Evolutionary conservation across 768 basidiomycete species (phyloP), one percentile per base, ranked within the genome.

Genomic region (Rubroboletus satanas): DNA sequence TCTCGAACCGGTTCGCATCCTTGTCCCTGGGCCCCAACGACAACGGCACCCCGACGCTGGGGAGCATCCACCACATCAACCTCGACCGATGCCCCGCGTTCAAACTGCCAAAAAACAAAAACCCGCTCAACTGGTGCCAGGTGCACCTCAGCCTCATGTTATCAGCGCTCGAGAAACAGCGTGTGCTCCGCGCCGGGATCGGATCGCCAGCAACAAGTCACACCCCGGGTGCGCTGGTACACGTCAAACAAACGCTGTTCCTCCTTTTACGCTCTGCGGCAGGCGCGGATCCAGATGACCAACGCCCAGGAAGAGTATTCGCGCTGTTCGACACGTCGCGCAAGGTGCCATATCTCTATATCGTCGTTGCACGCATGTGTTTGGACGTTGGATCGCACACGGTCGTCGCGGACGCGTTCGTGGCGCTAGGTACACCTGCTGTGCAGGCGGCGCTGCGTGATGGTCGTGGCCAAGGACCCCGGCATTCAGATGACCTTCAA

Each of bases 361-460:
- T 84, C 48, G 74, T 84, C 62, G 59, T 84, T 48, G 72, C 74
- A 29, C 65, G 69, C 10, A 61, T 82, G 42, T 69, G 78, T 10
- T 66, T 79, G 41, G 83, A 85, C 55, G 59, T 79, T 15, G 58
- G 57, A 3, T 65, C 64, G 11, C 64, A 66, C 54, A 82, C 83
- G 2, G 49, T 83, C 0, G 68, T 84, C 7, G 73, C 71, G 28
- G 82, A 83, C 55, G 71, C 74, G 3, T 83, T 72, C 59, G 73
- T 80, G 9, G 67, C 80, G 3, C 73, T 76, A 0, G 58, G 72
- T 32, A 67, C 49, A 33, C 52, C 29, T n/a, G 53, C 48, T 2
- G 45, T 64, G 7, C 45, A 18, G 12, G 28, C 31, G 1, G 35
- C 26, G 7, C 6, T 42, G 9, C 10, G 35, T 7, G 10, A n/a